Percentiles rank a stretch among this genome's conserved stretches.
phyloP scores from a whole-genome alignment of 352 stramenopile genomes.

The Globisporangium nagaii region DNA sequence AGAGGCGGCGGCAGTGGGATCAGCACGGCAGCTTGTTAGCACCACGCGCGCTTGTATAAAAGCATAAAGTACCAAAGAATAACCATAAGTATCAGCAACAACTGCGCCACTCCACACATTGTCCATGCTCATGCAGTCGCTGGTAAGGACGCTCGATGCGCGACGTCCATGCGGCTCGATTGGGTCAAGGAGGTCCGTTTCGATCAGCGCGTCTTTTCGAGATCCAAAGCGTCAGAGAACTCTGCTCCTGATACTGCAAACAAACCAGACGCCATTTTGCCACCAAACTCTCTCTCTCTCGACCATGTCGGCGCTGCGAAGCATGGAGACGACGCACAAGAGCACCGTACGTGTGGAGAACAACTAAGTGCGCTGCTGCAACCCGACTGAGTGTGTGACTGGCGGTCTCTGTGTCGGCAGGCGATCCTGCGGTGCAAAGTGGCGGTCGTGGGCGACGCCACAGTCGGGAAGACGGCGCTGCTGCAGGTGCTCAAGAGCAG shows the following conservation, averaged over 20 bases:
- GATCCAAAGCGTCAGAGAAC: too few relatives aligned
- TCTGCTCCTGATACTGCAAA: too few relatives aligned
- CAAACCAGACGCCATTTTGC: too few relatives aligned
- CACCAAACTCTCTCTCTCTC: too few relatives aligned
- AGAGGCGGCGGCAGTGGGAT: not conserved
- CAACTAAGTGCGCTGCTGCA: not conserved
- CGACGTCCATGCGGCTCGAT: too few relatives aligned
- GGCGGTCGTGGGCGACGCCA: conserved; percentile 87
- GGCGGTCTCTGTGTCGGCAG: conserved; percentile 13
- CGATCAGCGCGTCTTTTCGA: too few relatives aligned
- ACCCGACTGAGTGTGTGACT: not conserved
- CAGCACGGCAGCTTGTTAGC: not conserved
- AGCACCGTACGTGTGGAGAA: conserved; percentile 42
- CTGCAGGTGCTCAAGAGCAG: conserved; percentile 90
- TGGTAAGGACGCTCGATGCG: too few relatives aligned
- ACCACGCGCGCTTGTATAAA: not conserved
- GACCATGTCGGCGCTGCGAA: conserved; percentile 76
- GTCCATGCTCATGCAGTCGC: too few relatives aligned
- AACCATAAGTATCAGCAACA: too few relatives aligned
- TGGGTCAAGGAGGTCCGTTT: too few relatives aligned
- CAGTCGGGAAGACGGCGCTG: conserved; percentile 87
- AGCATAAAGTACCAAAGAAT: too few relatives aligned
- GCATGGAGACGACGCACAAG: conserved; percentile 90
- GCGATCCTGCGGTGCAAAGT: conserved; percentile 89
- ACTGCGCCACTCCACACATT: too few relatives aligned